Percentiles rank a stretch among this genome's conserved stretches.
Evolutionary conservation across 208 protist genomes (phyloP).

Genomic region (Naegleria fowleri): DNA sequence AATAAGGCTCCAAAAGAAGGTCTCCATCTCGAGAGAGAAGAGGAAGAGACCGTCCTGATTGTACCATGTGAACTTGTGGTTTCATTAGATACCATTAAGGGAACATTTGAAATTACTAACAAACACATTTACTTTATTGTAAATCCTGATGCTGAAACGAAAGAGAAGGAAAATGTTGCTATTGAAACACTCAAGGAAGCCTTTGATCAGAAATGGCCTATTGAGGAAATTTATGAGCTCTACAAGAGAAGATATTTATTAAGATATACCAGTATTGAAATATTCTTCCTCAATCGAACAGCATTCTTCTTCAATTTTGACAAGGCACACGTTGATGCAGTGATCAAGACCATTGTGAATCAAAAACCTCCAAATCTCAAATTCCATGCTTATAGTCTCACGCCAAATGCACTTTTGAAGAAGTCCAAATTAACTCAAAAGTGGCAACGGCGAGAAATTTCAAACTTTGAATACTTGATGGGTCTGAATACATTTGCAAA

Average conservation of each 20-base stretch:
- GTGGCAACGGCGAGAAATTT: conserved; percentile 55
- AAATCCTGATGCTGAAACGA: neutral
- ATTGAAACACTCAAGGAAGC: neutral
- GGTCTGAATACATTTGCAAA: conserved; percentile 56
- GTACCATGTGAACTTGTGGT: neutral
- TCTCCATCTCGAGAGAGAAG: neutral
- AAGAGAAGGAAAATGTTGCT: neutral
- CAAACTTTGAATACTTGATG: conserved; percentile 69
- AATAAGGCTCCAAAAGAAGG: neutral
- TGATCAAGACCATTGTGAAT: neutral
- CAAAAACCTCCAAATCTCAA: neutral
- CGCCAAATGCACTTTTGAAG: neutral
- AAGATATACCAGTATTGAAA: conserved; percentile 12
- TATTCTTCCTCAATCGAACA: neutral
- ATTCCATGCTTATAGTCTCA: neutral
- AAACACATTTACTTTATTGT: neutral
- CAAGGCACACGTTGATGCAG: neutral
- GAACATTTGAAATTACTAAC: neutral
- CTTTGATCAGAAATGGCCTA: neutral
- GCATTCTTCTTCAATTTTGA: conserved; percentile 22
- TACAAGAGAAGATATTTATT: conserved; percentile 18
- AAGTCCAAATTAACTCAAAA: conserved; percentile 27
- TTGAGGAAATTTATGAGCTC: neutral
- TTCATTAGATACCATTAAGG: neutral
- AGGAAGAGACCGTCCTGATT: conserved; percentile 5